Base-by-base conservation (phyloP, 306 rosid genomes). In the Acacia acuminata region DNA sequence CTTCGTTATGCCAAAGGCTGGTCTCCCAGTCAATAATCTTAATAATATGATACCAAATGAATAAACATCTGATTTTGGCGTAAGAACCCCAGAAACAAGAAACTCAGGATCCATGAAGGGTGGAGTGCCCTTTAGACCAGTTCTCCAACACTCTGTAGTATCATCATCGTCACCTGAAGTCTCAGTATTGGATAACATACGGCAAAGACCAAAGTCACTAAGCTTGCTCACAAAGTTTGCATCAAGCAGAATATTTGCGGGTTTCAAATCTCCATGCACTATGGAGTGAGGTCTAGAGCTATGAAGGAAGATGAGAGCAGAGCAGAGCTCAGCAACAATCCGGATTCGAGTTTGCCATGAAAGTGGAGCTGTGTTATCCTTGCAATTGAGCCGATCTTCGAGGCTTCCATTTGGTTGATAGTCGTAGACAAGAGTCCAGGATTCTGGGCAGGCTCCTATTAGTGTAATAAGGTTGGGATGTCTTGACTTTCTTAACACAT, bases 251-350 rank as follows among this genome's bases (percentile, higher is more conserved):
- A 96, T 48, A 69, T 96, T 96, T 25, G 94, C 83, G 17, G 99
- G 98, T 71, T 92, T 96, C 82, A 96, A 67, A 85, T 94, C 99
- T 75, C 98, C 98, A n/a, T 94, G 99, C 68, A 94, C 92, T 43
- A 96, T 79, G 90, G 92, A 70, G 82, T 91, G 88, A 80, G 99
- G 99, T 76, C 83, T 92, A 76, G 87, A 63, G 40, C 94, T 90
- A 81, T 96, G 99, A 60, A 96, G 98, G 85, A 91, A 96, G 71
- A 92, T 85, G 68, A 96, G 94, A 77, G 90, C 97, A 13, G 98
- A 94, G 70, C 99, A 94, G 40, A 94, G 85, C 68, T 94, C 96
- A 2, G 96, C 75, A 53, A 92, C 92, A 20, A 95, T 85, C 45
- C 97, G 89, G 69, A 92, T 90, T 63, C 99, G 92, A 17, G 89